These are phyloP conservation scores for Omphalotus guepiniiformis DNA, from an alignment of 768 basidiomycete species.

Conservation along the genomic window DNA sequence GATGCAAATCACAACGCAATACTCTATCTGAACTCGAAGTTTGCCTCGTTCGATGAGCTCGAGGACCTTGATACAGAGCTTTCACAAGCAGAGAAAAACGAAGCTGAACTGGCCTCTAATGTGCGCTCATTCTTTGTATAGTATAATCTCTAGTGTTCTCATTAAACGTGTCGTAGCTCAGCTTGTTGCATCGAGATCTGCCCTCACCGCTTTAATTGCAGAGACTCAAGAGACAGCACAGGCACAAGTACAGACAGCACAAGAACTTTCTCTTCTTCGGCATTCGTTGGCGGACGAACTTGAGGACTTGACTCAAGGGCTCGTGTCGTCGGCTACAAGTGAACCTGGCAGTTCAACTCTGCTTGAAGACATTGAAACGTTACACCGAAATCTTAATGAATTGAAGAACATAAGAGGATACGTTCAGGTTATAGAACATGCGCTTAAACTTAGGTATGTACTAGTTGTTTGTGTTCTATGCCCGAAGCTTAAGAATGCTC, in stretches of 20 bases:
- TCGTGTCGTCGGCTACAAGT: conserved; percentile 53
- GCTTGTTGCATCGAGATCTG: conserved; percentile 50
- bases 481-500: conserved; percentile 10
- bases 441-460: conserved; percentile 66
- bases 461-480: conserved; percentile 2
- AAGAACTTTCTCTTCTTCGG: conserved; percentile 70
- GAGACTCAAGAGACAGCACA: conserved; percentile 45
- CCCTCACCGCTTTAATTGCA: conserved; percentile 42
- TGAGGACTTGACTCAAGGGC: conserved; percentile 55
- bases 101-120: conserved; percentile 37
- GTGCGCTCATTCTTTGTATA: conserved; percentile 34
- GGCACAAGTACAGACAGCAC: conserved; percentile 55
- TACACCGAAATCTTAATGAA: conserved; percentile 75
- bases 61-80: conserved; percentile 41
- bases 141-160: conserved; percentile 20
- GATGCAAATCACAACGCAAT: conserved; percentile 1
- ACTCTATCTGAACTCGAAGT: conserved; percentile 38
- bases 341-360: conserved; percentile 55
- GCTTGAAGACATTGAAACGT: conserved; percentile 74
- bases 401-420: conserved; percentile 74
- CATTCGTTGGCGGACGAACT: conserved; percentile 80
- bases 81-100: conserved; percentile 34
- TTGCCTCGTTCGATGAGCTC: conserved; percentile 47
- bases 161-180: conserved; percentile 44
- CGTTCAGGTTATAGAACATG: conserved; percentile 67